Base-by-base conservation (phyloP, 257 asterid species). In the Solanum tarapatanum region DNA sequence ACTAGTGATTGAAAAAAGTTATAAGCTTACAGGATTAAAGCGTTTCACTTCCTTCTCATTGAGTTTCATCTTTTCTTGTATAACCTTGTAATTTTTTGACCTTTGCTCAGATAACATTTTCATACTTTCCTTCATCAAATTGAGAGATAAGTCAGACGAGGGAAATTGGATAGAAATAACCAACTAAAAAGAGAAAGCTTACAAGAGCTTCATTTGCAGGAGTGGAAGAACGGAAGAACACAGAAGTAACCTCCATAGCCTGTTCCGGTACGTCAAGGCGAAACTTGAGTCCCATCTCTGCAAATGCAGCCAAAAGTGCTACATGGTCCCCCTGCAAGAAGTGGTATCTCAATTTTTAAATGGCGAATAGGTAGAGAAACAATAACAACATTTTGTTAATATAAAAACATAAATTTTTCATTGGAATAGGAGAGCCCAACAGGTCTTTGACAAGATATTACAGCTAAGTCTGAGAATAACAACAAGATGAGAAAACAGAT, bases 201-300 rank as follows among this genome's bases (percentile, higher is more conserved):
- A 97, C 99, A 84, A 87, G 88, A 76, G 99, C 98, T 91, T 95
- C 99, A 83, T 86, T 92, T 88, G 98, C 97, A 24, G 98, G 97
- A 33, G 96, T 92, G 89, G 99, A 93, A 88, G 93, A 91, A 83
- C 99, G 98, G 86, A 97, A 97, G 92, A 97, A 97, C 73, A 94
- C 91, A 88, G 87, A 94, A 79, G 98, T 88, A 87, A 97, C 90
- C 91, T 95, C 98, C 99, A 97, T 97, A 84, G 96, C 97, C 89
- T 95, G 98, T 91, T 95, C 99, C 2, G 99, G 99, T 72, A 97
- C 84, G 90, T 97, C 99, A 91, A 97, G 90, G 84, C 98, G 98
- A 92, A 97, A 90, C 94, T 93, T 94, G 39, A 97, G 96, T 87
- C 98, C 98, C 98, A 97, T 94, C 92, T 97, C 99, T 41, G 97